Evolutionary conservation across 2,329 filamentous ascomycete species (phyloP), one percentile per base, ranked within the genome.

Genomic region (Colletotrichum euphorbiae): DNA sequence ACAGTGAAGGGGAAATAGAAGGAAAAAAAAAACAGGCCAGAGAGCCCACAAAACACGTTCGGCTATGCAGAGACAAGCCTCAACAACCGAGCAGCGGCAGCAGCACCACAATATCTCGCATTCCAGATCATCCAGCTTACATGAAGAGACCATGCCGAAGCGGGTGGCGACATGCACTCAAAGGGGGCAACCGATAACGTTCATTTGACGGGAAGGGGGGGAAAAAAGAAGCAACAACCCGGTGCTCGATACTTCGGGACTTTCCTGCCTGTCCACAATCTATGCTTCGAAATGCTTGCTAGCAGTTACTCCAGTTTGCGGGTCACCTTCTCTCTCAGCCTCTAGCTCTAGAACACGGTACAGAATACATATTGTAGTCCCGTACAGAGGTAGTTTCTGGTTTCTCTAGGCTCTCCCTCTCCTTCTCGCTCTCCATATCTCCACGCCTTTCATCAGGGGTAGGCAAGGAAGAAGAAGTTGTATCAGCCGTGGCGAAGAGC

Each of bases 11-110:
- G n/a, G 15, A 19, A 54, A 19, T 11, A 54, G 19, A 21, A 43
- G 13, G 15, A 11, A 31, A 43, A 48, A 43, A 24, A 51, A 43
- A 50, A 6, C 11, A 38, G 28, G 21, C 3, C 28, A 28, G 28
- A 12, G 9, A 61, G 15, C 46, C 58, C 58, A 61, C 45, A 61
- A 52, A 61, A 52, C 58, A 38, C 36, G 46, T 33, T 61, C 58
- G 46, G 58, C 58, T 61, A 51, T 61, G 45, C 58, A 61, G 24
- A 61, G 36, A 61, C 36, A 61, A 61, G 58, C 58, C 58, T 61
- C 58, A 61, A 61, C 58, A 61, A 43, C 58, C 36, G 58, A 61
- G 58, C 6, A 61, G 19, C 19, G 36, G 24, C 19, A 42, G 36
- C 57, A 50, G 43, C 62, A 59, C 62, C 43, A 33, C n/a, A n/a